Base-by-base conservation (phyloP, 306 rosid genomes). In the Dalbergia cultrata region DNA sequence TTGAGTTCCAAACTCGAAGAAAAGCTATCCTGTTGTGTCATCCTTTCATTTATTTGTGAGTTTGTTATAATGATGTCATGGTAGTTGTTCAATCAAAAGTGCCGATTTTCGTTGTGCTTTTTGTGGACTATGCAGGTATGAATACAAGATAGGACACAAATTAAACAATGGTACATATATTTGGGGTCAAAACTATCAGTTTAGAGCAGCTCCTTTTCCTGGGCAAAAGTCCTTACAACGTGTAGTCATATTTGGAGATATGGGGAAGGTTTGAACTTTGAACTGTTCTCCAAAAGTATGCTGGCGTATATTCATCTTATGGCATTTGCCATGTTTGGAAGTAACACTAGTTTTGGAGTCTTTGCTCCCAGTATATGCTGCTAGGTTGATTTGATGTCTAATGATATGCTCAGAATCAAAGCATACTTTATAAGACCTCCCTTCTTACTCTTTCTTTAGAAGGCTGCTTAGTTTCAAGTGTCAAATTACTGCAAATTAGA, bases 151-250 rank as follows among this genome's bases (percentile, higher is more conserved):
- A 37, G 97, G 95, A 60, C 97, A 92, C 85, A 88, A 26, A 84
- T 81, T 92, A 70, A 79, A 35, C 65, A 86, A 89, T 70, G 97
- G 87, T 53, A 85, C 97, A 14, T 83, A 74, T 74, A 72, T 95
- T 80, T 90, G 90, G 93, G 78, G 97, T 77, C 84, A 49, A 80
- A 77, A 77, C 19, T 86, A 92, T 85, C 88, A 90, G 72, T 95
- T 95, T 79, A 85, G 72, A 88, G 89, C 98, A 58, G 83, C 97
- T 70, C 97, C 98, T 61, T 95, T 90, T 86, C 98, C 95, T 64
- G 97, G 98, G 63, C 97, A 91, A 81, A 91, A 86, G 53, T 94
- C 97, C 41, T 75, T 90, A 79, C 97, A 92, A 84, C 90, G 91
- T 26, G 90, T 94, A 22, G 85, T 90, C 81, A 84, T 94, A 85